Evolutionary conservation across 2,329 filamentous ascomycete species (phyloP).

Genomic region (Paracamarosporium sp.): DNA sequence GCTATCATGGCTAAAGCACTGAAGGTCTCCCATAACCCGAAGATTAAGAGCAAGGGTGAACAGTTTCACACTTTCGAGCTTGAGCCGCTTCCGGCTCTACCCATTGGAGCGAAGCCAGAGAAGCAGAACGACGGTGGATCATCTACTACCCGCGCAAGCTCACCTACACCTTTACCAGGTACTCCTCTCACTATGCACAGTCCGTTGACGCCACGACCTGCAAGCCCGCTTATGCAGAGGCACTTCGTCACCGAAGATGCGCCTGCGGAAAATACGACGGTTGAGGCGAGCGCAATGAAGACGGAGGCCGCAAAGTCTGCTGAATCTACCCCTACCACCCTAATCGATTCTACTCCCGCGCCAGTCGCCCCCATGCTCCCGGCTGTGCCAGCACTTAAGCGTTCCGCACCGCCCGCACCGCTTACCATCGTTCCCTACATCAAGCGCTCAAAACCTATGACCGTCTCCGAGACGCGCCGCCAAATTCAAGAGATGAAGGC

Average conservation of each 20-base stretch:
- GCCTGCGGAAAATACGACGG: background rate
- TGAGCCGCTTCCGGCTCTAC: slow-evolving; percentile 22
- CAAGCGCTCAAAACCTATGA: background rate
- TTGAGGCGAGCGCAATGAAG: background rate
- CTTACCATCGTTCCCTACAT: background rate
- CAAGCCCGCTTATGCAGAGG: background rate
- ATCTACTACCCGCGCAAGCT: slow-evolving; percentile 10
- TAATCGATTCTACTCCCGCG: background rate
- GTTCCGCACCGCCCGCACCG: background rate
- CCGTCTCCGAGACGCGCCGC: slow-evolving; percentile 26
- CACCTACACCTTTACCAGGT: slow-evolving; percentile 6
- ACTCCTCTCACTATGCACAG: slow-evolving; percentile 2
- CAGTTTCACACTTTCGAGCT: slow-evolving; percentile 19
- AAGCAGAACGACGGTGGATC: slow-evolving; percentile 17
- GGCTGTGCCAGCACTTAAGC: background rate
- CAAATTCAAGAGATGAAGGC: slow-evolving; percentile 18
- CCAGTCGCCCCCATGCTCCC: background rate
- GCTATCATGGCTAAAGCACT: slow-evolving; percentile 19
- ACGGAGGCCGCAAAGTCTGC: background rate
- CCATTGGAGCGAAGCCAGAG: slow-evolving; percentile 8
- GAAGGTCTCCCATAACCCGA: slow-evolving; percentile 12
- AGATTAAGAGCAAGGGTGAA: slow-evolving; percentile 7
- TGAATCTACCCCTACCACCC: background rate
- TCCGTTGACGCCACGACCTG: background rate
- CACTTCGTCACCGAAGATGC: background rate